phyloP scores from a whole-genome alignment of 257 asterid genomes.

The Przewalskia tangutica region DNA sequence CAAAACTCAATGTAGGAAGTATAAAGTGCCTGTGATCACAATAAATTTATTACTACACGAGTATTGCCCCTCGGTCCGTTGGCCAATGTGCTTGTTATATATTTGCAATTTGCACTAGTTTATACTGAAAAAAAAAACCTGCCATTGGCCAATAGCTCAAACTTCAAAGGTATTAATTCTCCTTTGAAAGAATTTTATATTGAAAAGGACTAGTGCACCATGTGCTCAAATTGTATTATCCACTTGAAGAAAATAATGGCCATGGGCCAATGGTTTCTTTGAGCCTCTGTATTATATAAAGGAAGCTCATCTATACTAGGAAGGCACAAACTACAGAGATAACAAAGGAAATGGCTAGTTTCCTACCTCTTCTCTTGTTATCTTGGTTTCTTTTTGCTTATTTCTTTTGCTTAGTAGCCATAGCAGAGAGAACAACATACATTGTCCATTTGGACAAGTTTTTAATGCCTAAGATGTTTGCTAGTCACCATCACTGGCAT shows the following conservation, averaged over 20 bases:
- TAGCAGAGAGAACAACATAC: too few relatives aligned
- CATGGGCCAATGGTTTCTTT: background rate
- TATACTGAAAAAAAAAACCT: background rate
- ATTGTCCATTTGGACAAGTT: background rate
- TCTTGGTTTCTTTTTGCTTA: background rate
- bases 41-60: too few relatives aligned
- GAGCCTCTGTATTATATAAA: background rate
- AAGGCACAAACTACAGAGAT: background rate
- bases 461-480: background rate
- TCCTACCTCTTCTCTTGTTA: background rate
- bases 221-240: slow-evolving; percentile 2
- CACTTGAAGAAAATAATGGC: background rate
- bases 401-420: background rate
- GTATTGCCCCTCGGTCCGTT: background rate
- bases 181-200: background rate
- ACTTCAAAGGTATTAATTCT: background rate
- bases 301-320: background rate
- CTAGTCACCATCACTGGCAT: background rate
- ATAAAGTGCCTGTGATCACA: too few relatives aligned
- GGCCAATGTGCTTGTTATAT: background rate
- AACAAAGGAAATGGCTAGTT: background rate
- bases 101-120: background rate
- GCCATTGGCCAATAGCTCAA: background rate
- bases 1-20: too few relatives aligned
- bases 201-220: background rate